phyloP scores from a whole-genome alignment of 2,329 filamentous ascomycete species.

The Metarhizium guizhouense region DNA sequence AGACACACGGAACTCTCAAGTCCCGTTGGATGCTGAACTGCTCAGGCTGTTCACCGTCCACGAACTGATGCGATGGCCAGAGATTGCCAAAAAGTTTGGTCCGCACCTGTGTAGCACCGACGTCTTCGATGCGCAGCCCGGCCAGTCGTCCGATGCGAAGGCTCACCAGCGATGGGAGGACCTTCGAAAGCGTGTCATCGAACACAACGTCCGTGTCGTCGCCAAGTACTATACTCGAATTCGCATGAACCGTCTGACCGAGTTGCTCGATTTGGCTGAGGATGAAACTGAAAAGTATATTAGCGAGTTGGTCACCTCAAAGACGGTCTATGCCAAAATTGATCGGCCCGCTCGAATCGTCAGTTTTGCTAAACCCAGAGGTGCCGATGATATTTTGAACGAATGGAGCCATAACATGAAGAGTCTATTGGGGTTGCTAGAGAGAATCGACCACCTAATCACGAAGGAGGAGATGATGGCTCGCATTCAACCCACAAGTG shows the following conservation, averaged over 20 bases:
- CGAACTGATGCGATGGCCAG: constrained; percentile 97
- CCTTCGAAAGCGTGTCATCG: constrained; percentile 94
- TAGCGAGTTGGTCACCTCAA: constrained; percentile 89
- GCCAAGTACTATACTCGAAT: constrained; percentile 99
- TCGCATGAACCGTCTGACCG: constrained; percentile 79
- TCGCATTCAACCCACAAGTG: constrained; percentile 64
- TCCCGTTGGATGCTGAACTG: constrained; percentile 73
- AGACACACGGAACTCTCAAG: constrained; percentile 71
- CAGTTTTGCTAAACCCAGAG: constrained; percentile 87
- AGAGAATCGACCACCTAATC: constrained; percentile 94
- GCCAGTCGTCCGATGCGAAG: constrained; percentile 65
- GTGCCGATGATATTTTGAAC: constrained; percentile 92
- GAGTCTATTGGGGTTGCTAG: constrained; percentile 73
- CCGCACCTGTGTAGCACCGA: constrained; percentile 82
- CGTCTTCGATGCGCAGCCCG: constrained; percentile 66
- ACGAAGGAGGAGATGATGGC: constrained; percentile 99
- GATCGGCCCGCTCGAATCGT: constrained; percentile 88
- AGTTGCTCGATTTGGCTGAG: constrained; percentile 84
- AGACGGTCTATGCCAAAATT: constrained; percentile 97
- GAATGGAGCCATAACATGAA: constrained; percentile 99
- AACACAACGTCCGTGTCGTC: constrained; percentile 96
- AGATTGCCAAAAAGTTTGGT: constrained; percentile 81
- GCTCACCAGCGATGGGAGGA: constrained; percentile 85
- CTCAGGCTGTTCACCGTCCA: constrained; percentile 91
- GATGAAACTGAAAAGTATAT: constrained; percentile 99